phyloP scores from a whole-genome alignment of 2,329 filamentous ascomycete genomes.

The Talaromyces rugulosus region DNA sequence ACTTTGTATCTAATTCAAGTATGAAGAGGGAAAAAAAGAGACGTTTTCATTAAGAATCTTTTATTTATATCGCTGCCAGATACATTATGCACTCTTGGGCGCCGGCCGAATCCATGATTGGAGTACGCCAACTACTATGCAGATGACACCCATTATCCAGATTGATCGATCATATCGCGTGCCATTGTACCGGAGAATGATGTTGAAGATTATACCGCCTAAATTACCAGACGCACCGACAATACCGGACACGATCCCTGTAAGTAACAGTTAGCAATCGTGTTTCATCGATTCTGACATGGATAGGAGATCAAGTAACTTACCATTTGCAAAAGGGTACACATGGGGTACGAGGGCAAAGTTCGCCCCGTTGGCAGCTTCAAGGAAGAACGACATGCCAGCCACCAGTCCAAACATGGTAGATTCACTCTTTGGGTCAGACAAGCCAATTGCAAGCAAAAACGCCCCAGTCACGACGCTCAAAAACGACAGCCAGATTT shows the following conservation, averaged over 20 bases:
- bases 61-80: background rate
- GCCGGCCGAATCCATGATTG: constrained; percentile 62
- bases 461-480: constrained; percentile 56
- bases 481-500: constrained; percentile 56
- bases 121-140: constrained; percentile 63
- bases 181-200: constrained; percentile 74
- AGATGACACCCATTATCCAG: constrained; percentile 78
- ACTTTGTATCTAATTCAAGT: background rate
- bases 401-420: constrained; percentile 74
- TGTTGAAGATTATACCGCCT: constrained; percentile 78
- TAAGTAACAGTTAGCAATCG: background rate
- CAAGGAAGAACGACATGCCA: constrained; percentile 74
- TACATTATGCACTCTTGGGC: constrained; percentile 28
- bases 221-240: constrained; percentile 79
- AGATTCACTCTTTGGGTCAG: constrained; percentile 57
- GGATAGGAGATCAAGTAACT: constrained; percentile 15
- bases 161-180: constrained; percentile 65
- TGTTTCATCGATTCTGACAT: background rate
- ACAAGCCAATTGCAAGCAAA: constrained; percentile 59
- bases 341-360: constrained; percentile 85
- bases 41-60: background rate
- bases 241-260: constrained; percentile 64
- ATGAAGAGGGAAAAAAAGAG: background rate
- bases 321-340: constrained; percentile 75
- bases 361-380: constrained; percentile 80